Conservation (phyloP, 176 grass and related monocot genomes). For the Triticum monococcum region DNA sequence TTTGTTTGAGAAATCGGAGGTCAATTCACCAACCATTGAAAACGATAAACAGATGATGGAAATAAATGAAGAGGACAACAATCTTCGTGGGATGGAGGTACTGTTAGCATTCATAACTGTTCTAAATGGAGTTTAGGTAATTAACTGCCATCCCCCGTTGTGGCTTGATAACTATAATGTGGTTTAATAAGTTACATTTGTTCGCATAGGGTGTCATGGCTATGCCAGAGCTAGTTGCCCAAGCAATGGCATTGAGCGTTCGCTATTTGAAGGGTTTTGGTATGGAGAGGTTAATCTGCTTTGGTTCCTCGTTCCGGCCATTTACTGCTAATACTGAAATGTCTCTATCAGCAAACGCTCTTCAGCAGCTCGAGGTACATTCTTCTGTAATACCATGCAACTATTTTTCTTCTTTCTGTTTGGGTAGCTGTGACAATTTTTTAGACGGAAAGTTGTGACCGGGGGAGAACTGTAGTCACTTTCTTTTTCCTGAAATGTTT, state of each 20-base stretch:
- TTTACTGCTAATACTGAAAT: conserved; percentile 68
- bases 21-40: conserved; percentile 24
- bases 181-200: background rate
- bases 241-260: conserved; percentile 72
- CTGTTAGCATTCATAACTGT: conserved; percentile 14
- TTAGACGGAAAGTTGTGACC: background rate
- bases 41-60: conserved; percentile 25
- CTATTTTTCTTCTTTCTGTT: background rate
- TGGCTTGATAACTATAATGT: background rate
- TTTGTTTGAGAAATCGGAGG: conserved; percentile 66
- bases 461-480: background rate
- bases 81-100: conserved; percentile 75
- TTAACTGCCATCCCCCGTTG: background rate
- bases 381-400: background rate
- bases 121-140: conserved; percentile 22
- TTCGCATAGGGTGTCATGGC: conserved; percentile 61
- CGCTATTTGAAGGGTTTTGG: conserved; percentile 72
- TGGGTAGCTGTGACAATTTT: background rate
- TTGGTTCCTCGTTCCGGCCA: conserved; percentile 76
- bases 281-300: conserved; percentile 80
- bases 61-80: conserved; percentile 37
- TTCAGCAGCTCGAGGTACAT: conserved; percentile 93
- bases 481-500: background rate
- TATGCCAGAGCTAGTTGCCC: conserved; percentile 80
- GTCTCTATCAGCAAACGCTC: conserved; percentile 84